A percentile compares a stretch with the other conserved stretches of the same genome.
These are phyloP conservation scores for Pisolithus orientalis DNA, from an alignment of 768 basidiomycete species.

Conservation along the genomic window DNA sequence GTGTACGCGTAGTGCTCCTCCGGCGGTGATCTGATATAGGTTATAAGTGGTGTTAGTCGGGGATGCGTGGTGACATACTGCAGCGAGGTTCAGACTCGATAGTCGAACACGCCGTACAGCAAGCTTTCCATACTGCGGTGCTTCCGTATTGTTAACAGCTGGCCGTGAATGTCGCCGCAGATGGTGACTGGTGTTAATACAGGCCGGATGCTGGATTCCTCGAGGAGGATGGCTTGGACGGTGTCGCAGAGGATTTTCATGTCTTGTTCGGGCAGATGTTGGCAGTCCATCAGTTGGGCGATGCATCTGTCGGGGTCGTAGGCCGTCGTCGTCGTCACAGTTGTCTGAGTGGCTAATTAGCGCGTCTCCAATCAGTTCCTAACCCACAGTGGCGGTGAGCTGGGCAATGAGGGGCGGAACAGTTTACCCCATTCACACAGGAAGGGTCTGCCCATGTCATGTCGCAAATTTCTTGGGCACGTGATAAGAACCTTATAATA, in stretches of 20 bases:
- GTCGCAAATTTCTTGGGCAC: too few species aligned
- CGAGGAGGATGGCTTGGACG: slow-evolving; percentile 83
- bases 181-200: slow-evolving; percentile 93
- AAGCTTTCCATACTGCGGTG: slow-evolving; percentile 93
- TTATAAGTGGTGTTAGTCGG: not conserved
- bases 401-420: too few species aligned
- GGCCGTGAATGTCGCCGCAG: slow-evolving; percentile 95
- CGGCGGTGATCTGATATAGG: slow-evolving; percentile 77
- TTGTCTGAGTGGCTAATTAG: not conserved
- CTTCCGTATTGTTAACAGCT: slow-evolving; percentile 98
- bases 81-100: slow-evolving; percentile 90
- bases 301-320: slow-evolving; percentile 78
- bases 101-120: slow-evolving; percentile 96
- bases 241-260: slow-evolving; percentile 92
- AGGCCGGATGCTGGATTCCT: slow-evolving; percentile 97
- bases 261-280: slow-evolving; percentile 82
- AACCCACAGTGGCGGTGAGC: too few species aligned
- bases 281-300: slow-evolving; percentile 77
- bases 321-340: slow-evolving; percentile 22
- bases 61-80: slow-evolving; percentile 44
- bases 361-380: too few species aligned
- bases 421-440: too few species aligned
- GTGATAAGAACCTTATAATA: too few species aligned
- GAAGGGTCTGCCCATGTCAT: too few species aligned
- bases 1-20: slow-evolving; percentile 87